A percentile compares a stretch with the other conserved stretches of the same genome.
These are phyloP conservation scores for Magnolia changhungtana DNA, from an alignment of 164 flowering plant genomes.

Conservation along the genomic window DNA sequence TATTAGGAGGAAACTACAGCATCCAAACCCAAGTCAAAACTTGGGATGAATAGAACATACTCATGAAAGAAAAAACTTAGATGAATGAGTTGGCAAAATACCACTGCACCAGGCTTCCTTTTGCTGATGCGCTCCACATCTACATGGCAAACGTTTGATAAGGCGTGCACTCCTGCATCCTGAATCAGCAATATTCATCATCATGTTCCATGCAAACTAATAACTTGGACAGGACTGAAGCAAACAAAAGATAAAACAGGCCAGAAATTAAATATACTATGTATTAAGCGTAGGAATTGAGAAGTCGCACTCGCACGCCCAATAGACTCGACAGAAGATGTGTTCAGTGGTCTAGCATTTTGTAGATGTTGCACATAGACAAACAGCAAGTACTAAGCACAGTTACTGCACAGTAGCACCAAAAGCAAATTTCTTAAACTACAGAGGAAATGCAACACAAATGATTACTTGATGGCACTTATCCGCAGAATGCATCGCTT, in stretches of 20 bases:
- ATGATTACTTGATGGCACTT: no score
- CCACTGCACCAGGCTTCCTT: constrained; percentile 96
- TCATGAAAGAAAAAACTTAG: not conserved
- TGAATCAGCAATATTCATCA: constrained; percentile 18
- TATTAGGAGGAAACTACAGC: not conserved
- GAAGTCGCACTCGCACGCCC: no score
- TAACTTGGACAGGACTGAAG: not conserved
- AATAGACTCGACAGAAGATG: no score
- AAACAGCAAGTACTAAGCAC: no score
- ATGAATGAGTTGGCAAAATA: constrained; percentile 14
- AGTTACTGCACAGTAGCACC: no score
- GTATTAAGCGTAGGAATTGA: no score
- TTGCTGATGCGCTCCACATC: constrained; percentile 93
- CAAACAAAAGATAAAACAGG: not conserved
- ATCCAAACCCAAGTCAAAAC: not conserved
- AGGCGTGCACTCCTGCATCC: constrained; percentile 98
- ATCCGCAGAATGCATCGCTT: no score
- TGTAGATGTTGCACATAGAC: no score
- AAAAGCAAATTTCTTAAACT: no score
- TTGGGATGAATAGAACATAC: not conserved
- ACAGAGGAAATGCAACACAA: no score
- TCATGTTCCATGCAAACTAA: not conserved
- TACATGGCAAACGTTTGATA: constrained; percentile 95
- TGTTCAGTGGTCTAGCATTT: no score
- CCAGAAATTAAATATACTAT: no score